phyloP scores from a whole-genome alignment of 352 stramenopile species.

The Albugo laibachii region DNA sequence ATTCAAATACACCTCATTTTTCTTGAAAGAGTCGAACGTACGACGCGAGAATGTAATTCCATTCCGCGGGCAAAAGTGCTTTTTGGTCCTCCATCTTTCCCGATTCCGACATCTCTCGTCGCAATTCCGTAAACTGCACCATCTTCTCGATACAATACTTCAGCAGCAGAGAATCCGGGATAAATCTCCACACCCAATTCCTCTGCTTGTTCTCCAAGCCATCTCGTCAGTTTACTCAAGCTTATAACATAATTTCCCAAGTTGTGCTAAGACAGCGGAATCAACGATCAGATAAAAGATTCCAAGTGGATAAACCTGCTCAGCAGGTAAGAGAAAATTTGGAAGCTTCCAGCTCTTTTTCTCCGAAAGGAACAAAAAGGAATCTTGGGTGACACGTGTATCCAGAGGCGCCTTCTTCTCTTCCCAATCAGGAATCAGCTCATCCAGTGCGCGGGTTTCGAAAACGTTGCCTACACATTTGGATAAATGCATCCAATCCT shows the following conservation, averaged over 20 bases:
- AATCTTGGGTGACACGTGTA: constrained; percentile 88
- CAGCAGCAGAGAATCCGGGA: constrained; percentile 91
- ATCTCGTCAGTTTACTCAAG: constrained; percentile 91
- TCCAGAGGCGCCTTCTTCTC: constrained; percentile 75
- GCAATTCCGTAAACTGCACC: constrained; percentile 85
- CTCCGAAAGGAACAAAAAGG: constrained; percentile 88
- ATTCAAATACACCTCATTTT: constrained; percentile 1
- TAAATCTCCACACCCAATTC: constrained; percentile 98
- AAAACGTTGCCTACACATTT: constrained; percentile 87
- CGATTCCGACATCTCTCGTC: constrained; percentile 96
- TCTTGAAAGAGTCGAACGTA: constrained; percentile 7
- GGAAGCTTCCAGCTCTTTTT: constrained; percentile 72
- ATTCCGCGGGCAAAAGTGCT: constrained; percentile 95
- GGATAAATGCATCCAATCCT: too few species aligned
- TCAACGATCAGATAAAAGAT: constrained; percentile 4
- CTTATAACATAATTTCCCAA: constrained; percentile 97
- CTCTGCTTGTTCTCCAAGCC: constrained; percentile 92
- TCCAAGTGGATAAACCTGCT: constrained; percentile 41
- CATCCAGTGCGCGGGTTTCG: constrained; percentile 90
- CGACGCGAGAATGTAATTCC: constrained; percentile 85
- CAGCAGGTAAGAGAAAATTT: constrained; percentile 82
- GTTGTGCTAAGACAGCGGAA: constrained; percentile 73
- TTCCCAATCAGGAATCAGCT: constrained; percentile 93
- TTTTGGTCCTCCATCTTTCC: constrained; percentile 91
- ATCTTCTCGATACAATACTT: constrained; percentile 78